Evolutionary conservation across 2,329 filamentous ascomycete genomes (phyloP), one percentile per base, ranked within the genome.

Genomic region (Pseudonectria buxi): DNA sequence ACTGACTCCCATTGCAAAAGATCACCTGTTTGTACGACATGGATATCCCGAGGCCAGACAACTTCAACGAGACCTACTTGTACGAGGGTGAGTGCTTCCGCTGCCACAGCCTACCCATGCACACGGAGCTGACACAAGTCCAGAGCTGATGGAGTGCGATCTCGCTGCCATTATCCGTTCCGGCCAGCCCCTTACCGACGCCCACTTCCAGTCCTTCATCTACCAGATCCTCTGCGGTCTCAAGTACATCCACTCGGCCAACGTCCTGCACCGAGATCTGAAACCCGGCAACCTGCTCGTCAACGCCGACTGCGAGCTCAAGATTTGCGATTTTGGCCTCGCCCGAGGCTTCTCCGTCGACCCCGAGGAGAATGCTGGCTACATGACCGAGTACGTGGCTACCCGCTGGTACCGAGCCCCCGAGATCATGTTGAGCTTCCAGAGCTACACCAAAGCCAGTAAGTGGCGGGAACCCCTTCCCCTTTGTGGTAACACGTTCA

Each of bases 371-470:
- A 96, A 96, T 60, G 92, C 92, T 13, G 92, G 92, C 14, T 98
- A 96, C 67, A 96, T 98, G 92, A 98, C 92, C 10, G 92, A 98
- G 67, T 98, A 98, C 57, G 92, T 98, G 37, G 92, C 92, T 33
- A 98, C 92, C 34, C 78, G 92, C 69, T 98, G 92, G 92, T 98
- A 79, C 56, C 72, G 75, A 66, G 92, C 92, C 4, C 92, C 92
- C 5, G 92, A 98, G 65, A 98, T 98, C 53, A 98, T 98, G 92
- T 71, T 98, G 63, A 95, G 88, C 71, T 98, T 98, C 78, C 90
- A 96, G 67, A 95, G 88, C 70, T 98, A 98, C 66, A 98, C 92
- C 55, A 98, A 98, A 87, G 92, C 92, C 51, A 98, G 92, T 96
- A 79, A 38, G 89, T 90, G 7, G n/a, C 36, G 15, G 10, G 25